Base-by-base conservation (phyloP, 2,329 filamentous ascomycete genomes). In the Penicillium olsonii region DNA sequence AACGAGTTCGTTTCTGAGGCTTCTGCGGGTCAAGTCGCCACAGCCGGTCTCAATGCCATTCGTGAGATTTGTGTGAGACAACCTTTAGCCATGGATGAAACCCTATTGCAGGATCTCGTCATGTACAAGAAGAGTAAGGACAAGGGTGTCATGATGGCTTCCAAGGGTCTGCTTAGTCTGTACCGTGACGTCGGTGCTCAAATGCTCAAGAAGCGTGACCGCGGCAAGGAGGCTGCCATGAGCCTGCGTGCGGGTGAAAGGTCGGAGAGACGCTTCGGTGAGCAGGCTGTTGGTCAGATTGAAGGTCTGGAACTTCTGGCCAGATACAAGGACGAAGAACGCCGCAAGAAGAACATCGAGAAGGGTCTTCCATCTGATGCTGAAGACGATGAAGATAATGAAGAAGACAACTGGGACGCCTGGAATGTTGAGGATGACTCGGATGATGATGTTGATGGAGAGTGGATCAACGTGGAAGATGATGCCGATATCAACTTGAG, bases 121-220 rank as follows among this genome's bases (percentile, higher is more conserved):
- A 88, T 94, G 77, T 97, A 99, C 74, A 84, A 90, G 53, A 96
- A 95, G 78, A 95, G 90, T 67, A 99, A 99, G 68, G 94, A 99
- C 67, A 99, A 97, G 77, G 92, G 92, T 52, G 89, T 94, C n/a
- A 92, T 95, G 83, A 97, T 99, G 94, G 94, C 94, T 7, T 91
- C 92, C 12, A 92, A 94, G 69, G 92, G 94, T 56, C 77, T 99
- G 6, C 78, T 99, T 35, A 90, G 90, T 19, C 78, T 99, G 5
- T 99, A 95, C 76, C 81, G 94, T 60, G 92, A 97, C 66, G 88
- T 96, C 12, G 91, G 87, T 29, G 90, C 94, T 0, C 89, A 95
- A 59, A 82, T 97, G 75, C 76, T 99, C 52, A 87, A 87, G 72
- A 95, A 90, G 78, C 84, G 88, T 65, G 94, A 96, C 67, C 84